Evolutionary conservation across 2,329 filamentous ascomycete species (phyloP).

Genomic region (Colletotrichum sp.): DNA sequence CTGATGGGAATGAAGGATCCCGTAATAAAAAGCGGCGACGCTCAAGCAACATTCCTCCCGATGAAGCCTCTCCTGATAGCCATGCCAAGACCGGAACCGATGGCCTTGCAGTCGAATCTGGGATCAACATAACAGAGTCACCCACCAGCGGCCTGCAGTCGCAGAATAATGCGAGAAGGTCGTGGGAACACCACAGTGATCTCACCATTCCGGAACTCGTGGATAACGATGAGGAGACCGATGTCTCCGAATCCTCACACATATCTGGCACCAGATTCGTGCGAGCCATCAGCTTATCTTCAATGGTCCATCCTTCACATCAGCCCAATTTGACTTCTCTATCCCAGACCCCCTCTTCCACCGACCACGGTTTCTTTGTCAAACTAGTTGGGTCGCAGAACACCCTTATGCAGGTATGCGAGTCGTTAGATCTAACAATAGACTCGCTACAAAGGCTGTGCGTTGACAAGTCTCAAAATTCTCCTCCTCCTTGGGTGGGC

Average conservation of each 20-base stretch:
- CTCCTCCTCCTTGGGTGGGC: background rate
- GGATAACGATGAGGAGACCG: background rate
- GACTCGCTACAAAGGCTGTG: background rate
- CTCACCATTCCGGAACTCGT: background rate
- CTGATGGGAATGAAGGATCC: background rate
- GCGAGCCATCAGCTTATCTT: background rate
- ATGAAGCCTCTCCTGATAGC: background rate
- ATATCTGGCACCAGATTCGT: background rate
- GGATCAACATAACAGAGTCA: background rate
- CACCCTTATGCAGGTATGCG: background rate
- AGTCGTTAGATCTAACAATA: background rate
- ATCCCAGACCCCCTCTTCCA: background rate
- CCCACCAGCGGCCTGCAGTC: background rate
- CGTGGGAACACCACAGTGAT: background rate
- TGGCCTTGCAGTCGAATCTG: background rate
- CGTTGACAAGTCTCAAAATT: background rate
- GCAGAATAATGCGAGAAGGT: background rate
- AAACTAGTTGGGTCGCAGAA: background rate
- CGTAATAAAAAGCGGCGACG: background rate
- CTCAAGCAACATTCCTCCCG: background rate
- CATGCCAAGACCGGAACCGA: background rate
- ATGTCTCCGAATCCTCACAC: background rate
- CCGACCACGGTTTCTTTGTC: background rate
- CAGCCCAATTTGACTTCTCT: accelerated
- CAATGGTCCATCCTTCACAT: background rate